Percentiles rank a stretch among this genome's conserved stretches.
Conservation (phyloP, 441 rosid genomes). For the Populus trichocarpa region DNA sequence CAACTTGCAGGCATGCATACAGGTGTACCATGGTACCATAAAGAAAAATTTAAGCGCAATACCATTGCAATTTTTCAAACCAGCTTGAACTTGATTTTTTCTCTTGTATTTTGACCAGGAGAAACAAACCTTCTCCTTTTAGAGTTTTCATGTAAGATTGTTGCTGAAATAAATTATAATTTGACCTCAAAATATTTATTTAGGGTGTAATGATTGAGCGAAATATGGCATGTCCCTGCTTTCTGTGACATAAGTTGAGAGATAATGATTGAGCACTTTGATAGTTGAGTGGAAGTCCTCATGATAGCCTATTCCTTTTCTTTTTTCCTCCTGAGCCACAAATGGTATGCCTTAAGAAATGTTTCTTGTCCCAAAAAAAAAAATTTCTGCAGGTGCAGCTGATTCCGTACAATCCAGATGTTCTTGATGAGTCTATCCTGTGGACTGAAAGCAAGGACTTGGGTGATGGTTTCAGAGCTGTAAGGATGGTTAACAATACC, state of each 20-base stretch:
- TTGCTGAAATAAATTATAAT: not conserved
- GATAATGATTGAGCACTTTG: not conserved
- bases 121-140: not conserved
- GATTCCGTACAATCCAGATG: constrained; percentile 52
- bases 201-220: not conserved
- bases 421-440: constrained; percentile 58
- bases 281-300: not conserved
- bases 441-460: constrained; percentile 74
- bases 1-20: not conserved
- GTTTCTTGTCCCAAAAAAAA: not conserved
- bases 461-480: constrained; percentile 60
- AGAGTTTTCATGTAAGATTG: not conserved
- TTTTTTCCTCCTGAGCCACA: not conserved
- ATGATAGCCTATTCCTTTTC: not conserved
- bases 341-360: not conserved
- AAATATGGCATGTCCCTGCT: not conserved
- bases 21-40: not conserved
- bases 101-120: not conserved
- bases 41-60: not conserved
- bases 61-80: not conserved
- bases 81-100: not conserved
- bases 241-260: not conserved
- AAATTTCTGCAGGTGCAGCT: constrained; percentile 60
- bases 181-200: not conserved
- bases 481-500: constrained; percentile 74